Conservation (phyloP, 495 filamentous ascomycete genomes). For the Tuber magnatum region DNA sequence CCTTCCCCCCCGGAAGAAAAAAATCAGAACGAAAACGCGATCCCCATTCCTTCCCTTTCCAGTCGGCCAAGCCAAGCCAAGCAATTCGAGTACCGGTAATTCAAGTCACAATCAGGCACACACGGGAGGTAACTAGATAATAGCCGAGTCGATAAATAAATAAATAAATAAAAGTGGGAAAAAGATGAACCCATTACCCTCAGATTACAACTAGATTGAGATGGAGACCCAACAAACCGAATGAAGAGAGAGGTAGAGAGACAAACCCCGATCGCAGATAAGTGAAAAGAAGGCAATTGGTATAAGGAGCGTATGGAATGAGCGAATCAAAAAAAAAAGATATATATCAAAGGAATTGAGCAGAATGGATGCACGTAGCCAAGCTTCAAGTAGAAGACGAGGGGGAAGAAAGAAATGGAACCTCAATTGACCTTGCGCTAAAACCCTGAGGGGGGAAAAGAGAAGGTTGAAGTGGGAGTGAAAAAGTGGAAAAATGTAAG, state of each 20-base stretch:
- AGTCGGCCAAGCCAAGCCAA: neutral
- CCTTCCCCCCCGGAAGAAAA: neutral
- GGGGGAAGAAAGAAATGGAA: neutral
- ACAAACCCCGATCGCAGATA: constrained; percentile 21
- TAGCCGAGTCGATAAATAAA: constrained; percentile 12
- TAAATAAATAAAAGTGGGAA: constrained; percentile 8
- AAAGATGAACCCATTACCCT: constrained; percentile 6
- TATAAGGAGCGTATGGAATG: constrained; percentile 15
- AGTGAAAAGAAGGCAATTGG: constrained; percentile 34
- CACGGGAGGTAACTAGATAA: neutral
- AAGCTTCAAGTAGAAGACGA: neutral
- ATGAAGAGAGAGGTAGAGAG: constrained; percentile 15
- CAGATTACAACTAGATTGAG: constrained; percentile 14
- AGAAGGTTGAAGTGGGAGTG: constrained; percentile 16
- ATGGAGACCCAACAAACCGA: constrained; percentile 1
- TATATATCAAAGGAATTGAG: constrained; percentile 22
- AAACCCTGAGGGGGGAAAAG: constrained; percentile 12
- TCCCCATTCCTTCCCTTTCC: neutral
- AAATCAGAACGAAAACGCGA: neutral
- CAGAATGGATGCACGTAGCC: constrained; percentile 9
- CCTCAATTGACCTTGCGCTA: neutral
- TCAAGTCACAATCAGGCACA: constrained; percentile 2
- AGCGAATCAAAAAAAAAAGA: constrained; percentile 7
- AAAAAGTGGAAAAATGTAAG: constrained; percentile 14
- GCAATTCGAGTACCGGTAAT: neutral